Evolutionary conservation across 345 rosid genomes (phyloP).

Genomic region (Heritiera littoralis): DNA sequence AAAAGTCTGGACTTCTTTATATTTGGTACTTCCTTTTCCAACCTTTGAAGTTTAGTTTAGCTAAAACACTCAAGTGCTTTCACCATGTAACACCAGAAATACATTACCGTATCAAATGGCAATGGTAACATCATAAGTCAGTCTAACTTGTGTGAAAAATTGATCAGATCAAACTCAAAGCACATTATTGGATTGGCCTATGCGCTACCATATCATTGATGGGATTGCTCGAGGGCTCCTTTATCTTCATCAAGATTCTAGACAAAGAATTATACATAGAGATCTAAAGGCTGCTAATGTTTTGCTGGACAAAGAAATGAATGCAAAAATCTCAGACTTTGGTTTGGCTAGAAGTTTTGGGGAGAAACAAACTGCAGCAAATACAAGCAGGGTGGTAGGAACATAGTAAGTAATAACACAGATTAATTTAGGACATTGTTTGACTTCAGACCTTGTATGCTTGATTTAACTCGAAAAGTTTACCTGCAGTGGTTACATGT

Average conservation of each 20-base stretch:
- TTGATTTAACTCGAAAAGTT: neutral
- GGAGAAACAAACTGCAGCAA: slow-evolving; percentile 37
- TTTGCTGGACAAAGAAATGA: slow-evolving; percentile 44
- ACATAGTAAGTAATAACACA: slow-evolving; percentile 42
- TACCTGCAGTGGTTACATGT: slow-evolving; percentile 49
- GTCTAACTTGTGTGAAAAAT: neutral
- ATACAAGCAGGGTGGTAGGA: slow-evolving; percentile 53
- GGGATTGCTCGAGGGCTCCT: slow-evolving; percentile 41
- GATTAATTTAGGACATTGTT: neutral
- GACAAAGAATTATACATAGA: slow-evolving; percentile 37
- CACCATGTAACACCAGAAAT: neutral
- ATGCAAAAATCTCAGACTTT: slow-evolving; percentile 49
- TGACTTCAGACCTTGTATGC: neutral
- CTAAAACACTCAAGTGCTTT: slow-evolving; percentile 3
- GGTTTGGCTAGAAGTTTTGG: slow-evolving; percentile 44
- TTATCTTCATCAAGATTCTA: slow-evolving; percentile 46
- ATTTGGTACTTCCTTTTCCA: neutral
- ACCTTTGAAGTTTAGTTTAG: neutral
- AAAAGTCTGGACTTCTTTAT: slow-evolving; percentile 20
- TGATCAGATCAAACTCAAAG: slow-evolving; percentile 23
- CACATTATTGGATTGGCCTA: slow-evolving; percentile 31
- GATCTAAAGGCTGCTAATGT: slow-evolving; percentile 49
- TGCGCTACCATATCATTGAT: slow-evolving; percentile 31
- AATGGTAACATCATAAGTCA: neutral
- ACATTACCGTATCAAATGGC: too few relatives aligned